These are phyloP conservation scores for Rhodotorula mucilaginosa DNA, from an alignment of 1,284 basidiomycete species.

Conservation along the genomic window DNA sequence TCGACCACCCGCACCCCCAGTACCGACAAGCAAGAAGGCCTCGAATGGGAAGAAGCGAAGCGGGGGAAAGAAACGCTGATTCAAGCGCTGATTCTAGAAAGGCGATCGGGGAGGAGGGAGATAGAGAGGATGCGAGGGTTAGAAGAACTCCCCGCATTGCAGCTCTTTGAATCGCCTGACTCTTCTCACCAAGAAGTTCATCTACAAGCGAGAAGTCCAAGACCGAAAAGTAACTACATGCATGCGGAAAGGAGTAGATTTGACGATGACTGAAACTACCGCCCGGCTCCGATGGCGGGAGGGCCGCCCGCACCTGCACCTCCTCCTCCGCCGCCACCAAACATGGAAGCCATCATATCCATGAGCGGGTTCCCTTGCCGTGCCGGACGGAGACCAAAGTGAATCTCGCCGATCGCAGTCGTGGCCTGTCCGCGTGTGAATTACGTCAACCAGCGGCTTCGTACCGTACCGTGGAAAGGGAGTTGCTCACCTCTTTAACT, in stretches of 20 bases:
- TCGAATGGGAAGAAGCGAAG: conserved; percentile 5
- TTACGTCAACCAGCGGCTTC: no score
- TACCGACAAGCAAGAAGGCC: background rate
- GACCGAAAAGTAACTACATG: no score
- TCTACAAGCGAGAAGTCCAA: background rate
- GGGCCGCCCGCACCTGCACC: background rate
- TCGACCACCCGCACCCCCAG: no score
- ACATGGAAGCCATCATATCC: conserved; percentile 69
- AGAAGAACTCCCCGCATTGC: no score
- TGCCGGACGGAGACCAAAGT: conserved; percentile 75
- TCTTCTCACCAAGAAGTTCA: background rate
- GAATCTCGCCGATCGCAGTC: conserved; percentile 59
- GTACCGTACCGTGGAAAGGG: no score
- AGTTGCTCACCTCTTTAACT: conserved; percentile 57
- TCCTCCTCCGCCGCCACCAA: conserved; percentile 60
- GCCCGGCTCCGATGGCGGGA: background rate
- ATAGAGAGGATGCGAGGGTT: background rate
- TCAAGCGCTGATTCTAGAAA: no score
- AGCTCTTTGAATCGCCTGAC: no score
- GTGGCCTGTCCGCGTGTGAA: conserved; percentile 53
- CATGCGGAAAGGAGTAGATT: background rate
- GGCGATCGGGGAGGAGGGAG: background rate
- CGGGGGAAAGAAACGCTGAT: background rate
- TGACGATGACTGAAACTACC: background rate
- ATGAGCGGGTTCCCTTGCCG: conserved; percentile 69